A percentile compares a stretch with the other conserved stretches of the same genome.
Evolutionary conservation across 2,329 filamentous ascomycete genomes (phyloP).

Genomic region (Pseudopithomyces chartarum): DNA sequence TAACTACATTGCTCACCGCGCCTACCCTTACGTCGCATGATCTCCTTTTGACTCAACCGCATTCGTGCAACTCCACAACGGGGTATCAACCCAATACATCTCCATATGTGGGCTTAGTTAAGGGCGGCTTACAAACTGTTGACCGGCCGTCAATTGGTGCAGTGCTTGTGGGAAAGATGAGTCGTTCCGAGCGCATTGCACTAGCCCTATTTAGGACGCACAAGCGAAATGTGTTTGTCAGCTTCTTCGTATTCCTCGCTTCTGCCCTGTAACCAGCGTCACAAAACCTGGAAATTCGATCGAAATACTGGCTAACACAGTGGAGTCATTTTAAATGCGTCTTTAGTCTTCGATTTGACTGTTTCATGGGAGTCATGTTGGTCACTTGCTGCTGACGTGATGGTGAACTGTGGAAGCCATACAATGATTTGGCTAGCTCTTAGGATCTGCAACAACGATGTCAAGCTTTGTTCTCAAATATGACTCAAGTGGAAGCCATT

Average conservation of each 20-base stretch:
- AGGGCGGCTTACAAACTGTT: neutral
- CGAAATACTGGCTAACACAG: neutral
- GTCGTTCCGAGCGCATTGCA: neutral
- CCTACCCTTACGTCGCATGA: neutral
- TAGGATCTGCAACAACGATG: no score
- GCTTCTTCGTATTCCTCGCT: slow-evolving; percentile 3
- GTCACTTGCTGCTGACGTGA: no score
- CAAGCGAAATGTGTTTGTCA: neutral
- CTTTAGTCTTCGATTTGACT: neutral
- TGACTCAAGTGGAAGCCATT: no score
- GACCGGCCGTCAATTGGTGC: neutral
- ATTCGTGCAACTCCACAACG: neutral
- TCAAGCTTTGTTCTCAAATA: no score
- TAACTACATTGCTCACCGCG: neutral
- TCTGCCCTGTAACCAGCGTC: neutral
- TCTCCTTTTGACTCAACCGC: neutral
- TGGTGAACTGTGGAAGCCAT: no score
- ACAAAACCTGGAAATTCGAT: neutral
- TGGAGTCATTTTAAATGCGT: neutral
- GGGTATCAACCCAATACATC: neutral
- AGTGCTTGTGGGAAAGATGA: neutral
- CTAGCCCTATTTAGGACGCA: neutral
- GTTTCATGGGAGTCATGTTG: no score
- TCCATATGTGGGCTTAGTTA: neutral
- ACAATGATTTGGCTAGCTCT: no score